phyloP scores from a whole-genome alignment of 2,329 filamentous ascomycete genomes.

The Shiraia sp. region DNA sequence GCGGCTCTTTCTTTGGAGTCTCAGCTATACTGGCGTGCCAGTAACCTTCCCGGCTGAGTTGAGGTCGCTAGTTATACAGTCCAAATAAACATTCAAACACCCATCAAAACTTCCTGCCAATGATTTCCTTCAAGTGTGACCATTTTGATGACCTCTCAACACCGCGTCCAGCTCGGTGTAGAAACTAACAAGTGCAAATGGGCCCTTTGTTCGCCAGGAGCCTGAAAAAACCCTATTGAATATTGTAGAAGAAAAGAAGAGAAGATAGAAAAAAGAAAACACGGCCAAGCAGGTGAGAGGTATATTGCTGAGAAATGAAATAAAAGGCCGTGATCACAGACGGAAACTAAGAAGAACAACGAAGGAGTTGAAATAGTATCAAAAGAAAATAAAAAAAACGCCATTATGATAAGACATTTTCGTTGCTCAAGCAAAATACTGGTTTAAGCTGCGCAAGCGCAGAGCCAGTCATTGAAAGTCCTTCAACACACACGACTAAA shows the following conservation, averaged over 20 bases:
- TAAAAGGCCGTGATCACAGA: slow-evolving; percentile 23
- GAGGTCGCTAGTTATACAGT: slow-evolving; percentile 10
- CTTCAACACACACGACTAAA: slow-evolving; percentile 17
- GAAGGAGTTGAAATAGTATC: too few relatives aligned
- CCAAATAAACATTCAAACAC: slow-evolving; percentile 11
- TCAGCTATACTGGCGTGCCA: background rate
- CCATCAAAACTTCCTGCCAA: slow-evolving; percentile 5
- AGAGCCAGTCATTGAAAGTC: slow-evolving; percentile 1
- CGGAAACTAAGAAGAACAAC: slow-evolving; percentile 12
- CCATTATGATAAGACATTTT: background rate
- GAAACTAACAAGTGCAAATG: slow-evolving; percentile 4
- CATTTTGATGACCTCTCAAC: slow-evolving; percentile 4
- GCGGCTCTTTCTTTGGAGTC: background rate
- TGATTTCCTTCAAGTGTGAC: slow-evolving; percentile 9
- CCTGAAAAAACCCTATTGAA: slow-evolving; percentile 13
- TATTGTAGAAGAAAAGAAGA: slow-evolving; percentile 14
- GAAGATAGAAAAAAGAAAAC: slow-evolving; percentile 13
- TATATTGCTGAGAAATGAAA: slow-evolving; percentile 37
- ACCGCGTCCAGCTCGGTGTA: slow-evolving; percentile 9
- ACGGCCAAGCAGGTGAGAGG: slow-evolving; percentile 23
- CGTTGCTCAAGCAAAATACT: slow-evolving; percentile 4
- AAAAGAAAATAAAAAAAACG: slow-evolving; percentile 6
- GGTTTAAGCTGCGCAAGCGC: slow-evolving; percentile 10
- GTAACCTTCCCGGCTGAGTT: background rate
- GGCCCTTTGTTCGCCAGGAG: slow-evolving; percentile 3